Evolutionary conservation across 768 basidiomycete species (phyloP).

Genomic region (Clavaria fumosa): DNA sequence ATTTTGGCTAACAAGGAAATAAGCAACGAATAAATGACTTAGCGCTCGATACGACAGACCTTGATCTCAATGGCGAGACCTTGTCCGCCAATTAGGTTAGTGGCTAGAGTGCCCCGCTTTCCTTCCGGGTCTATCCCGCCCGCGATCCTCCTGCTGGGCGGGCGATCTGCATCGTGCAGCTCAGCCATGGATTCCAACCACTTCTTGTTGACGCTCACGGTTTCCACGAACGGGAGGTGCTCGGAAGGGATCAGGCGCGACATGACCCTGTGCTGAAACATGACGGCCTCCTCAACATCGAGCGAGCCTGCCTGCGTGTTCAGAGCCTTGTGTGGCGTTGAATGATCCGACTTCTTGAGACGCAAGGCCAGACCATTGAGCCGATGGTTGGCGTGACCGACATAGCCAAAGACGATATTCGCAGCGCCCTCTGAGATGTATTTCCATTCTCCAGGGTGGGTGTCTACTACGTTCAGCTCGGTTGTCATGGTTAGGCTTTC

Average conservation of each 20-base stretch:
- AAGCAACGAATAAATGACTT: conserved; percentile 2
- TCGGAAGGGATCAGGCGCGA: conserved; percentile 43
- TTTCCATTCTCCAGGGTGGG: conserved; percentile 44
- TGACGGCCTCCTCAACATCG: conserved; percentile 20
- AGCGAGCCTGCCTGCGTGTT: conserved; percentile 24
- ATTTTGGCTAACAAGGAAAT: conserved; percentile 62
- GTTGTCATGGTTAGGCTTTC: no score
- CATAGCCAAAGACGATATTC: conserved; percentile 76
- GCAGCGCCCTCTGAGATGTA: conserved; percentile 92
- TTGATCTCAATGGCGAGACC: conserved; percentile 82
- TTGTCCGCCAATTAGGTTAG: conserved; percentile 56
- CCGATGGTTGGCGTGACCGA: conserved; percentile 32
- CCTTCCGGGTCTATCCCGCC: conserved; percentile 44
- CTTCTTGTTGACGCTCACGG: conserved; percentile 27
- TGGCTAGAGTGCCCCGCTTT: conserved; percentile 54
- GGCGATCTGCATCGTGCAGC: conserved; percentile 35
- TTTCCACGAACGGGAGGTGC: conserved; percentile 42
- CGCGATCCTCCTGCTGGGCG: conserved; percentile 34
- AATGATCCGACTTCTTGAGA: conserved; percentile 41
- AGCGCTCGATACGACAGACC: conserved; percentile 28
- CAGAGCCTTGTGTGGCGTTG: conserved; percentile 5
- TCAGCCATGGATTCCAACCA: conserved; percentile 49
- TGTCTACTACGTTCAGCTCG: no score
- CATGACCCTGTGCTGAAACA: conserved; percentile 57
- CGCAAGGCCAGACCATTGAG: conserved; percentile 61